Evolutionary conservation across 306 rosid species (phyloP).

Genomic region (Trichosanthes truncata): DNA sequence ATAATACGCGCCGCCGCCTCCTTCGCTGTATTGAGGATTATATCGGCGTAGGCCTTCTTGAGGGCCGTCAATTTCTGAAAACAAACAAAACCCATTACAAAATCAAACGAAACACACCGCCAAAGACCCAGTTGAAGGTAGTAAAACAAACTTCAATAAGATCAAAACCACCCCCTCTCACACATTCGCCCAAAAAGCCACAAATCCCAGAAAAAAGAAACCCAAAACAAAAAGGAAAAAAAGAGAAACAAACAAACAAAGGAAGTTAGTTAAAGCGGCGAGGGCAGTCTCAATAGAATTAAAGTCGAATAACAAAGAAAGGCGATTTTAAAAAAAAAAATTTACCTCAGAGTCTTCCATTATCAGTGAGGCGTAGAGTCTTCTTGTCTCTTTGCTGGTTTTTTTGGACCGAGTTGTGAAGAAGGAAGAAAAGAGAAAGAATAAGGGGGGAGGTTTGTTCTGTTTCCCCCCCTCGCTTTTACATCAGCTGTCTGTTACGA

Average conservation of each 20-base stretch:
- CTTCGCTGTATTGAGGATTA: constrained; percentile 69
- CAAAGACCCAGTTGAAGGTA: constrained; percentile 1
- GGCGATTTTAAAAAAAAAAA: not conserved
- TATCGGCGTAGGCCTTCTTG: constrained; percentile 82
- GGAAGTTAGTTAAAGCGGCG: not conserved
- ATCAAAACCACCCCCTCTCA: not conserved
- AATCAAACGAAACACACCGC: not conserved
- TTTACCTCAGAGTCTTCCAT: constrained; percentile 12
- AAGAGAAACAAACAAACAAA: not conserved
- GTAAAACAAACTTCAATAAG: constrained; percentile 16
- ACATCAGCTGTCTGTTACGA: constrained; percentile 50
- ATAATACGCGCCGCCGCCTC: constrained; percentile 73
- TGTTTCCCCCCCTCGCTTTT: constrained; percentile 20
- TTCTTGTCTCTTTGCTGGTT: not conserved
- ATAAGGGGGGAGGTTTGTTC: constrained; percentile 32
- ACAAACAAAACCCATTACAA: constrained; percentile 9
- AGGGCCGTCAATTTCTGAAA: constrained; percentile 68
- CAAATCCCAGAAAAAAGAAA: not conserved
- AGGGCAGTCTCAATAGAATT: not conserved
- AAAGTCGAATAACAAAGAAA: not conserved
- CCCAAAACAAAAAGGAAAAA: not conserved
- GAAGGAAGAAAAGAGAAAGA: not conserved
- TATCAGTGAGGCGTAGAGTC: not conserved
- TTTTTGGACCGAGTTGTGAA: not conserved
- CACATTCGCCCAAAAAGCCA: constrained; percentile 10